Evolutionary conservation across 2,329 filamentous ascomycete species (phyloP).

Genomic region (Aspergillus chevalieri): DNA sequence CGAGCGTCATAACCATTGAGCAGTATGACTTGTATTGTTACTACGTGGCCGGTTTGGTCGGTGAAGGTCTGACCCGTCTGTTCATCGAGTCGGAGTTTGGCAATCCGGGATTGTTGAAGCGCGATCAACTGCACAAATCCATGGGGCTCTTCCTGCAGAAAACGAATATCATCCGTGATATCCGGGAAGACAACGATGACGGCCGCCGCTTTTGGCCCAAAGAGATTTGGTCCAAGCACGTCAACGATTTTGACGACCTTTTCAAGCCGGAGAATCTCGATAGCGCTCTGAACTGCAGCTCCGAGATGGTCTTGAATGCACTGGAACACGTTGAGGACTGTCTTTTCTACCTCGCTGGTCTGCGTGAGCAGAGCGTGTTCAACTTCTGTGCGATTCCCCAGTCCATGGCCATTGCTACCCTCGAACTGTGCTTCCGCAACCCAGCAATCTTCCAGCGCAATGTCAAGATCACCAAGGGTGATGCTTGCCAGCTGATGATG

Average conservation of each 20-base stretch:
- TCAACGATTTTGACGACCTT: constrained; percentile 80
- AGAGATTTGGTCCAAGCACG: constrained; percentile 95
- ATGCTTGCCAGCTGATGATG: constrained; percentile 85
- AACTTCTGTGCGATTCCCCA: constrained; percentile 98
- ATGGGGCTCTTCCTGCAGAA: constrained; percentile 98
- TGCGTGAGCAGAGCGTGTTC: constrained; percentile 95
- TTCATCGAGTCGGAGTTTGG: constrained; percentile 84
- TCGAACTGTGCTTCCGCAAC: constrained; percentile 90
- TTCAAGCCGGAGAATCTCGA: constrained; percentile 75
- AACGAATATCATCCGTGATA: constrained; percentile 96
- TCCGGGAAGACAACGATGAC: constrained; percentile 83
- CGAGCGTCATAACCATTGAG: constrained; percentile 73
- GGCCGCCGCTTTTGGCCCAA: constrained; percentile 88
- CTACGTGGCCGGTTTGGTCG: constrained; percentile 97
- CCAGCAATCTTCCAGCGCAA: constrained; percentile 77
- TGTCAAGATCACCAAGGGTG: constrained; percentile 93
- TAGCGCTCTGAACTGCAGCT: constrained; percentile 75
- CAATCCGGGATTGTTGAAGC: constrained; percentile 73
- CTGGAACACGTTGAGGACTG: constrained; percentile 85
- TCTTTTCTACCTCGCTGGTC: constrained; percentile 92
- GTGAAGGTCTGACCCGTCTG: constrained; percentile 82
- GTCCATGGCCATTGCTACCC: constrained; percentile 91
- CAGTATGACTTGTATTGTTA: constrained; percentile 98
- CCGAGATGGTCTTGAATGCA: constrained; percentile 90
- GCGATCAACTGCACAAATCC: constrained; percentile 76